These are phyloP conservation scores for Stevia rebaudiana DNA, from an alignment of 140 eudicot genomes.

Conservation along the genomic window DNA sequence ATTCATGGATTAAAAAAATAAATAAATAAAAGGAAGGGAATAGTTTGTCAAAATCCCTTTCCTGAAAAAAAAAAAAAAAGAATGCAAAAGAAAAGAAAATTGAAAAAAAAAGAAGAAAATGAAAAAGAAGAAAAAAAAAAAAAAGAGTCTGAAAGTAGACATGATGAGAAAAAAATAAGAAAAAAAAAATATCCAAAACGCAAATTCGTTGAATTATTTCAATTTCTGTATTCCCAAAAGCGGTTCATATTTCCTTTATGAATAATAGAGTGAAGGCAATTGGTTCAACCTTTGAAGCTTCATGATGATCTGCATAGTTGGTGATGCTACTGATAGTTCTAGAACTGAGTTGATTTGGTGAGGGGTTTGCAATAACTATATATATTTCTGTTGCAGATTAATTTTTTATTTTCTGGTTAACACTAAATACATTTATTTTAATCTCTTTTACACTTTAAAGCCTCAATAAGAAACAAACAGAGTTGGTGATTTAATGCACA, in stretches of 20 bases:
- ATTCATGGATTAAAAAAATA: background rate
- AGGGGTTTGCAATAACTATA: conserved; percentile 43
- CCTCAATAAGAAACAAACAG: background rate
- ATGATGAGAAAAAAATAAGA: background rate
- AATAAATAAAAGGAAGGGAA: conserved; percentile 8
- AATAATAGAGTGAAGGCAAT: background rate
- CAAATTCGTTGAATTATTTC: background rate
- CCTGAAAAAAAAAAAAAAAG: conserved; percentile 7
- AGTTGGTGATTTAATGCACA: background rate
- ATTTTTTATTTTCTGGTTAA: background rate
- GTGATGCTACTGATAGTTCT: conserved; percentile 28
- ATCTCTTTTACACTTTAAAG: background rate
- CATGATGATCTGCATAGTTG: background rate
- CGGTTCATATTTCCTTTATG: background rate
- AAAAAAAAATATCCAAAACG: background rate
- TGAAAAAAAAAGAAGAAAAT: background rate
- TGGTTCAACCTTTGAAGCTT: background rate
- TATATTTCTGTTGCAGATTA: conserved; percentile 7
- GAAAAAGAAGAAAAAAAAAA: background rate
- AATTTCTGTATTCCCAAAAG: background rate
- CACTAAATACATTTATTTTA: background rate
- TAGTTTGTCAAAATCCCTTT: conserved; percentile 8
- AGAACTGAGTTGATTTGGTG: conserved; percentile 43
- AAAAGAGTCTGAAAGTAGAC: background rate
- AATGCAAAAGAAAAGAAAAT: conserved; percentile 8